phyloP scores from a whole-genome alignment of 202 grass and related monocot genomes.

The Setaria italica region DNA sequence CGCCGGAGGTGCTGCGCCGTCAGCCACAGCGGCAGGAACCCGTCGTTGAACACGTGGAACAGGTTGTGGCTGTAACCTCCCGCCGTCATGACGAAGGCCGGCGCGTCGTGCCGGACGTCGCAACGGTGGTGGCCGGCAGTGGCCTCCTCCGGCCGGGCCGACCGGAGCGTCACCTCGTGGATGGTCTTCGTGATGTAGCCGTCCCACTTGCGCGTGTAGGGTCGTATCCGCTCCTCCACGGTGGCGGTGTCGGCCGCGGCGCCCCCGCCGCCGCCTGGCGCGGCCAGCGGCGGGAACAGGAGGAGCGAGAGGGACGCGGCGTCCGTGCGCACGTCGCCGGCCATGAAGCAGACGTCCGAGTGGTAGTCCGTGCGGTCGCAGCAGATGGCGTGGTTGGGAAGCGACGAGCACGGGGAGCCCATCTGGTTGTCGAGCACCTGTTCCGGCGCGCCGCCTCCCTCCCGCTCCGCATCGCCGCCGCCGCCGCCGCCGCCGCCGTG shows the following conservation, averaged over 20 bases:
- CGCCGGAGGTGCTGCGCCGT: slow-evolving; percentile 71
- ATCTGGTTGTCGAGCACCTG: slow-evolving; percentile 52
- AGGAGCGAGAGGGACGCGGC: slow-evolving; percentile 55
- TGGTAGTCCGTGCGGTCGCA: slow-evolving; percentile 61
- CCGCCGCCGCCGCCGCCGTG: background rate
- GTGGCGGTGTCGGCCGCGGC: background rate
- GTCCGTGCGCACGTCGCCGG: slow-evolving; percentile 71
- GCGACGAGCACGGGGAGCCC: slow-evolving; percentile 46
- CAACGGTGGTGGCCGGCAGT: slow-evolving; percentile 25
- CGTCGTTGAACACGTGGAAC: slow-evolving; percentile 82
- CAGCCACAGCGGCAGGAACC: slow-evolving; percentile 65
- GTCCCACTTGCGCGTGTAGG: slow-evolving; percentile 81
- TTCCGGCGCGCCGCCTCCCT: no score
- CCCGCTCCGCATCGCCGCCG: background rate
- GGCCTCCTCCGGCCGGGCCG: background rate
- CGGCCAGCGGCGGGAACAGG: slow-evolving; percentile 26
- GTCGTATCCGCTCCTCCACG: slow-evolving; percentile 50
- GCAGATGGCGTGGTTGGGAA: slow-evolving; percentile 51
- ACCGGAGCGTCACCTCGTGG: slow-evolving; percentile 55
- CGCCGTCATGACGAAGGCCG: slow-evolving; percentile 56
- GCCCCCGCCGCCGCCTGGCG: background rate
- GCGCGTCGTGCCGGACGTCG: slow-evolving; percentile 64
- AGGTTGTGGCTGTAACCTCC: slow-evolving; percentile 70
- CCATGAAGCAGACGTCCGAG: slow-evolving; percentile 81
- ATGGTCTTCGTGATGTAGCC: slow-evolving; percentile 31